Base-by-base conservation (phyloP, 129 eudicot species). In the Helichrysum umbraculigerum region DNA sequence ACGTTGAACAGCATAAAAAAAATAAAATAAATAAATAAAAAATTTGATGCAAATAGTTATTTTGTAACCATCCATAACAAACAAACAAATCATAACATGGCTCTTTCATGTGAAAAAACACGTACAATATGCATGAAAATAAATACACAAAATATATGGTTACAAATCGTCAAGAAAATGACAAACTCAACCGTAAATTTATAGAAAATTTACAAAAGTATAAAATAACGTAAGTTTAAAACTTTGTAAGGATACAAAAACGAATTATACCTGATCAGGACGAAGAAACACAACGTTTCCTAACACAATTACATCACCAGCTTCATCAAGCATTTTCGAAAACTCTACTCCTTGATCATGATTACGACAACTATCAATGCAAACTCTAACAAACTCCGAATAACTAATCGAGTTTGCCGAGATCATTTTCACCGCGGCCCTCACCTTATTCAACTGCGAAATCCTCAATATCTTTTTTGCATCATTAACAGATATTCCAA, bases 211-310 rank as follows among this genome's bases (percentile, higher is more conserved):
- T 9, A 41, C 9, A 2, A 41, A 7, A 3, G 22, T n/a, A 6
- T 7, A 56, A 22, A 20, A 21, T 7, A 32, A 19, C n/a, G 22
- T 3, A 5, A 33, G 19, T 21, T 16, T 4, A 19, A 1, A 47
- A 9, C 42, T 39, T 21, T 21, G 56, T 0, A 12, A 34, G 37
- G 0, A 21, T 41, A 1, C 25, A 44, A 15, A 41, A 62, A 2
- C 72, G 34, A 7, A 10, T 51, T 54, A 16, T 84, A 92, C 98
- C 98, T 92, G 91, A 74, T 84, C 88, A 0, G 98, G 98, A 3
- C 86, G 88, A 61, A 92, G 82, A 72, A 86, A 87, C 56, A 92
- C 98, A 34, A 86, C 77, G 78, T 82, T 77, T 56, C 98, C 93
- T 16, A 88, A 22, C 9, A 92, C 89, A 78, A 92, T 85, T 73